These are phyloP conservation scores for Epichloe typhina DNA, from an alignment of 2,329 filamentous ascomycete genomes.

Conservation along the genomic window DNA sequence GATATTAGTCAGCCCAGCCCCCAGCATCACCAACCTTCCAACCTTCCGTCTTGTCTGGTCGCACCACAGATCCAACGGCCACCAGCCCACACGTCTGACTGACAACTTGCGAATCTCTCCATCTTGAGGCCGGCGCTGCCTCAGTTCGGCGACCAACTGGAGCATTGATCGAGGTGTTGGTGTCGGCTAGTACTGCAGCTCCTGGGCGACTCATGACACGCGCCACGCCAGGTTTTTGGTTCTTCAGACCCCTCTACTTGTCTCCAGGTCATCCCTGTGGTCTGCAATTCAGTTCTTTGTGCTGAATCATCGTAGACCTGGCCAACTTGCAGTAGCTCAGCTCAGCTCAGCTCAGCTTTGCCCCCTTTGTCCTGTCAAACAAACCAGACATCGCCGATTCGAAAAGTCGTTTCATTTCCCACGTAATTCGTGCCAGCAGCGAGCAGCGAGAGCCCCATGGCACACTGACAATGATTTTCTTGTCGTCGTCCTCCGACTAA, in stretches of 20 bases:
- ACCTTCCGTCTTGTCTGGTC: background rate
- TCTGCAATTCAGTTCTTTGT: background rate
- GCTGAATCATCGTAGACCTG: no score
- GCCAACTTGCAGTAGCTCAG: no score
- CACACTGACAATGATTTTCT: conserved; percentile 18
- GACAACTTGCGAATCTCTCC: background rate
- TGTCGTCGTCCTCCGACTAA: conserved; percentile 7
- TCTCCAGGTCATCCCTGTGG: background rate
- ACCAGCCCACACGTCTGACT: background rate
- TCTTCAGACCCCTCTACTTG: no score
- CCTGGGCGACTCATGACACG: background rate
- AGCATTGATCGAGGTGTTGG: conserved; percentile 6
- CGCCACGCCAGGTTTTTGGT: background rate
- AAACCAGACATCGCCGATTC: no score
- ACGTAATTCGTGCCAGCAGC: background rate
- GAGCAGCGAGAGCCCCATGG: conserved; percentile 11
- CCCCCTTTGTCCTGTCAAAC: no score
- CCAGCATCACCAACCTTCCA: background rate
- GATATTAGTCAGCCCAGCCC: background rate
- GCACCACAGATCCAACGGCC: background rate
- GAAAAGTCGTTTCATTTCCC: no score
- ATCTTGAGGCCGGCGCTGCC: background rate
- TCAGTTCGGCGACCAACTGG: conserved; percentile 1
- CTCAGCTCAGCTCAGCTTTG: no score
- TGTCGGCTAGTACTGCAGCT: background rate